Evolutionary conservation across 305 asterid species (phyloP), one percentile per base, ranked within the genome.

Genomic region (Fraxinus greggii): DNA sequence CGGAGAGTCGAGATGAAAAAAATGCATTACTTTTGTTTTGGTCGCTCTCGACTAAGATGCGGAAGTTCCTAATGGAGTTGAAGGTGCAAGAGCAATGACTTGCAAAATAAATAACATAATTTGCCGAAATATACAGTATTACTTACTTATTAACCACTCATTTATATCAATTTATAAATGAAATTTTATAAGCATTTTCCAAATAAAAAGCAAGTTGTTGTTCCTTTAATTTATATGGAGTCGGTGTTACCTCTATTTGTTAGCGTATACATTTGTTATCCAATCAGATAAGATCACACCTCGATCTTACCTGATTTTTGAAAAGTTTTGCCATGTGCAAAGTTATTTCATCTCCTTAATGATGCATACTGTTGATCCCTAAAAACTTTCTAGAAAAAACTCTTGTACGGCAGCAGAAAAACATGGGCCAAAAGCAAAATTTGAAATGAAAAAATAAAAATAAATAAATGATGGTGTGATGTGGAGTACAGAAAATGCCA

Each of bases 401-500:
- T 61, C 0, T 2, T 13, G 45, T 78, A 29, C 2, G 73, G 61
- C 72, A 32, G 56, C 69, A 24, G 24, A 10, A 56, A 31, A 38
- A 48, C 56, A 78, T 26, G 77, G 23, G 80, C 7, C 1, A 54
- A 83, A 45, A 77, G 15, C 72, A 29, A 69, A 13, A 69, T 31
- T 15, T 70, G 75, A 31, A 19, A 29, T 24, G 3, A 26, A 24
- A 0, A 67, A 17, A 10, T 29, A 72, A 9, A 54, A n/a, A 51
- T 4, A 51, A 17, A 51, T 15, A 6, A 56, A 7, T n/a, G 17
- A 9, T 48, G 56, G 8, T 80, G 77, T 59, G 77, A 81, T 72
- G 88, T 85, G 86, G 79, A 78, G 82, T 72, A 80, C 86, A 85
- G 86, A 83, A 89, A 85, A 85, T 86, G 91, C 88, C 84, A 82